Percentiles rank a stretch among this genome's conserved stretches.
Evolutionary conservation across 768 basidiomycete species (phyloP).

Genomic region (Hortiboletus flavorubellus): DNA sequence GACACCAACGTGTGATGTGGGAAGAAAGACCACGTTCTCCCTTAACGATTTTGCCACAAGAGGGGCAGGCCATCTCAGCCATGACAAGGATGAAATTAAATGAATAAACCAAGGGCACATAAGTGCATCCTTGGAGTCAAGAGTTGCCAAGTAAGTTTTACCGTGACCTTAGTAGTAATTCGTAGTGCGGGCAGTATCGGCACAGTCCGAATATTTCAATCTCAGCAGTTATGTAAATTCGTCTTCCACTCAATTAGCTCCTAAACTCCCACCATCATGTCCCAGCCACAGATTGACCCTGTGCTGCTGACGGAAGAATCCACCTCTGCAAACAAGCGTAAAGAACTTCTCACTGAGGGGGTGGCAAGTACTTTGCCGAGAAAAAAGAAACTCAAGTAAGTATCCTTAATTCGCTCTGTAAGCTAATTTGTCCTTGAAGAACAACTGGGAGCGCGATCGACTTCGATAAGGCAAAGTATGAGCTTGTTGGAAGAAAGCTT

Average conservation of each 20-base stretch:
- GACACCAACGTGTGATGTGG: background rate
- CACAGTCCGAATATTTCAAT: background rate
- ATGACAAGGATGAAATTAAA: too few species aligned
- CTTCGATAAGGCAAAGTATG: background rate
- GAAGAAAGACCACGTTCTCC: background rate
- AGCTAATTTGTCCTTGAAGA: background rate
- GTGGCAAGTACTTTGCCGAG: background rate
- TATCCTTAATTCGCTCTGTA: background rate
- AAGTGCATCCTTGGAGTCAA: too few species aligned
- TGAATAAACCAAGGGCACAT: too few species aligned
- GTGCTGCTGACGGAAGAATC: too few species aligned
- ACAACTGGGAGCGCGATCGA: too few species aligned
- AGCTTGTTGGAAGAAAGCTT: background rate
- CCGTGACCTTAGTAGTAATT: too few species aligned
- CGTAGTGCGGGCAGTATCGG: too few species aligned
- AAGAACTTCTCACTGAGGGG: background rate
- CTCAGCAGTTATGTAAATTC: background rate
- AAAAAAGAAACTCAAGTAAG: background rate
- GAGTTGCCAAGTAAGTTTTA: too few species aligned
- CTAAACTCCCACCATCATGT: too few species aligned
- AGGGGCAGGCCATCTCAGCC: background rate
- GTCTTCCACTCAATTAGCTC: too few species aligned
- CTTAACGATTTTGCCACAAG: background rate
- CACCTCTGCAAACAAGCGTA: too few species aligned
- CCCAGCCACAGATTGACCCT: too few species aligned